Base-by-base conservation (phyloP, 352 stramenopile species). In the Stephanocyclus meneghinianus region DNA sequence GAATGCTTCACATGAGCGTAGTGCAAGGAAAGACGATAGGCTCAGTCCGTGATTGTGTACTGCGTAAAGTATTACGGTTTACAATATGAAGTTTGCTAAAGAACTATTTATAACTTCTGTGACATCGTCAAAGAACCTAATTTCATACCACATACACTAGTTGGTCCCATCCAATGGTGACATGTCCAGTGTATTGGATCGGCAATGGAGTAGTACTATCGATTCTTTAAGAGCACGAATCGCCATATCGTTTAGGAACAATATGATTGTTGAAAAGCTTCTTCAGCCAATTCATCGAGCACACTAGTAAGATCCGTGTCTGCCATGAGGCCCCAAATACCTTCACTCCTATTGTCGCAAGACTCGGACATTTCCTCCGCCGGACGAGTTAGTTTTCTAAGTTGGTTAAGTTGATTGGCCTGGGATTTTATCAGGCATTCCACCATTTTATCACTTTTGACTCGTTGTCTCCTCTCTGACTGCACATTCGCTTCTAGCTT, bases 381-480 rank as follows among this genome's bases (percentile, higher is more conserved):
- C 29, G 42, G 30, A 61, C 29, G 26, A 53, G 44, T 69, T 18
- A 81, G 44, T 48, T 62, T 69, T 66, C 81, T 72, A 26, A 85
- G 45, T 51, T 71, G 30, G 37, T 80, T 53, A 47, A 85, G 79
- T 69, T 85, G 78, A 8, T 57, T 56, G 26, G 72, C 53, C 63
- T 85, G 78, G 64, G 78, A 81, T 47, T 85, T 48, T 30, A 85
- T 85, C 61, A 85, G 64, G 51, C 45, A 60, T 57, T 80, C 55
- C 5, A 85, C 55, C 40, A 74, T 68, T 60, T 81, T 68, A 56
- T 85, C 66, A 32, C 66, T 81, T 50, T 74, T 79, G 47, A 78
- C 32, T 57, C 71, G 60, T 21, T 69, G 59, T 40, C 44, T 69
- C 53, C 72, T 80, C 61, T 85, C 78, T 7, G 68, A 64, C 47